Percentiles rank a stretch among this genome's conserved stretches.
Conservation (phyloP, 2,329 filamentous ascomycete genomes). For the Aureobasidium sp. region DNA sequence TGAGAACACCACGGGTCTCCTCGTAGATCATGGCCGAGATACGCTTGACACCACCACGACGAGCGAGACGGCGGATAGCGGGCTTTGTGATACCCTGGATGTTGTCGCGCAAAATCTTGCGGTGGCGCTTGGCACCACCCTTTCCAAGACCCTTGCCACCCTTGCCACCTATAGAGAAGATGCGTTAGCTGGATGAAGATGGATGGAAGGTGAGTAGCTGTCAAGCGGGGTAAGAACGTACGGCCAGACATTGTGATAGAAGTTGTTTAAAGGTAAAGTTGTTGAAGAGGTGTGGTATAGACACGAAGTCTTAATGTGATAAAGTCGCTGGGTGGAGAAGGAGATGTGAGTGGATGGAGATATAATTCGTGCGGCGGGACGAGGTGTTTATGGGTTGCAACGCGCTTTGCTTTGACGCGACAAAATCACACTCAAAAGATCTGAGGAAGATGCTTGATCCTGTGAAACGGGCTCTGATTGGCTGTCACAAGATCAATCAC, state of each 20-base stretch:
- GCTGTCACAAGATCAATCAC: too few relatives aligned
- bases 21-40: slow-evolving; percentile 94
- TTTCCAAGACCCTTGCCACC: slow-evolving; percentile 97
- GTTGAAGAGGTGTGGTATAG: slow-evolving; percentile 22
- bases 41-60: slow-evolving; percentile 99
- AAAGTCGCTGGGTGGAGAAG: background rate
- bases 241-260: slow-evolving; percentile 46
- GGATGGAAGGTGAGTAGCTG: background rate
- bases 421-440: too few relatives aligned
- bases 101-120: slow-evolving; percentile 99
- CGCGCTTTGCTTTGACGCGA: background rate
- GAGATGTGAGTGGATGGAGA: slow-evolving; percentile 22
- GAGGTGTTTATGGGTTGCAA: slow-evolving; percentile 18
- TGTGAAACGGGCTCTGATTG: too few relatives aligned
- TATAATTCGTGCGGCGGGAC: slow-evolving; percentile 21
- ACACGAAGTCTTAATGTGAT: slow-evolving; percentile 17
- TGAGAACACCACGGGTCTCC: slow-evolving; percentile 74
- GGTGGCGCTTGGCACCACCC: slow-evolving; percentile 97
- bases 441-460: background rate
- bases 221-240: slow-evolving; percentile 29
- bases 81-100: slow-evolving; percentile 99
- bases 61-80: slow-evolving; percentile 94
- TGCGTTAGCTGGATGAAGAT: slow-evolving; percentile 39
- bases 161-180: slow-evolving; percentile 64
- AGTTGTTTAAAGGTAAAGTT: slow-evolving; percentile 23